A percentile compares a stretch with the other conserved stretches of the same genome.
phyloP scores from a whole-genome alignment of 2,329 filamentous ascomycete genomes.

The Colletotrichum camelliae region DNA sequence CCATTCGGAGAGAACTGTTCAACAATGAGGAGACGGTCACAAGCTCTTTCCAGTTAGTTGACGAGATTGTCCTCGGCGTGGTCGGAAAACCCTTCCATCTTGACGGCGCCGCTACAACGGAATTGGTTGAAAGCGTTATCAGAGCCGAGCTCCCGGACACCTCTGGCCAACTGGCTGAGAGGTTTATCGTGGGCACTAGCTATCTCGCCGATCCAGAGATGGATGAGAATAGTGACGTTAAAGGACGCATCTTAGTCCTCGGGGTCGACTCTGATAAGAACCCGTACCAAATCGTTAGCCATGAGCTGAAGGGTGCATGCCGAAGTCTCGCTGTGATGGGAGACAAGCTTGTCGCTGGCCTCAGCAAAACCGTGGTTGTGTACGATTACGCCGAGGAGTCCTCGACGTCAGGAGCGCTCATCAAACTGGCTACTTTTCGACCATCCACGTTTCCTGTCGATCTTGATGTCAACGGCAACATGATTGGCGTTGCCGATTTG shows the following conservation, averaged over 20 bases:
- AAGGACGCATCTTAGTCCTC: slow-evolving; percentile 83
- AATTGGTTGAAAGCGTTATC: slow-evolving; percentile 86
- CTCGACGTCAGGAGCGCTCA: slow-evolving; percentile 61
- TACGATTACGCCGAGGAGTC: slow-evolving; percentile 63
- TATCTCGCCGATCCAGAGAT: slow-evolving; percentile 69
- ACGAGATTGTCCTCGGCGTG: slow-evolving; percentile 85
- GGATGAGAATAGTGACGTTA: slow-evolving; percentile 50
- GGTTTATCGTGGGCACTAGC: slow-evolving; percentile 91
- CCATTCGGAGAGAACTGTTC: slow-evolving; percentile 75
- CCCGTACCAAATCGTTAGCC: slow-evolving; percentile 73
- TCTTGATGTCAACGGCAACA: slow-evolving; percentile 73
- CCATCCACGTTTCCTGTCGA: slow-evolving; percentile 86
- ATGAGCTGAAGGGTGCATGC: slow-evolving; percentile 79
- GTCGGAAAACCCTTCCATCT: slow-evolving; percentile 74
- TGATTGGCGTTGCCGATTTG: slow-evolving; percentile 85
- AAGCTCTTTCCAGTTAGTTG: slow-evolving; percentile 86
- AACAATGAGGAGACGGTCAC: slow-evolving; percentile 76
- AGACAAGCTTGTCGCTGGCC: slow-evolving; percentile 80
- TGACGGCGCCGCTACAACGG: slow-evolving; percentile 50
- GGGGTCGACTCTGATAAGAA: slow-evolving; percentile 79
- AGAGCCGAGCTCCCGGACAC: slow-evolving; percentile 72
- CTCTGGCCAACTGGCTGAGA: slow-evolving; percentile 65
- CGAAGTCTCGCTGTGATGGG: slow-evolving; percentile 77
- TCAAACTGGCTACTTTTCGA: slow-evolving; percentile 77
- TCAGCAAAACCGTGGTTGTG: slow-evolving; percentile 84